A percentile compares a stretch with the other conserved stretches of the same genome.
Conservation (phyloP, 2,329 filamentous ascomycete species). For the Pyricularia sp. region DNA sequence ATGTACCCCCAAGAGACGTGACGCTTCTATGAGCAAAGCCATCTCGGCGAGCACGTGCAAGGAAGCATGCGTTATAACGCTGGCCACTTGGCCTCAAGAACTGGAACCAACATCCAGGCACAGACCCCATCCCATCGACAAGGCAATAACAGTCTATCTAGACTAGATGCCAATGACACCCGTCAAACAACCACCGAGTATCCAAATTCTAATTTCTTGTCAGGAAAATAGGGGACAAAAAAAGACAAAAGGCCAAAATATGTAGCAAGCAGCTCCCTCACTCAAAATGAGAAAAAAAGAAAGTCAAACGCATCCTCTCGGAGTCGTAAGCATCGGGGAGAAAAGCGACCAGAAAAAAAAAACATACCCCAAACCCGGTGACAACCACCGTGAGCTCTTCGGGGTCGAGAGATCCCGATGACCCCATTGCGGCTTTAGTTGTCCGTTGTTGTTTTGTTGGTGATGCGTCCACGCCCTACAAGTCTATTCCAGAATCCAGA, state of each 20-base stretch:
- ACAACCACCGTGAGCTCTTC: slow-evolving; percentile 50
- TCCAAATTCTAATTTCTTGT: not conserved
- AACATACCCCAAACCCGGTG: slow-evolving; percentile 51
- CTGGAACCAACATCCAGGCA: not conserved
- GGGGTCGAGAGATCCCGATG: slow-evolving; percentile 15
- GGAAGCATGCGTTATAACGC: not conserved
- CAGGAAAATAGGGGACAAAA: not conserved
- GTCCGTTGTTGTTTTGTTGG: not conserved
- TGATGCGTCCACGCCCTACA: not conserved
- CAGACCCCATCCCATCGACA: not conserved
- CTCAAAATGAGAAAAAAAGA: not conserved
- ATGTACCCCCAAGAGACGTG: not conserved
- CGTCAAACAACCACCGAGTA: not conserved
- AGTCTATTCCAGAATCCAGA: not conserved
- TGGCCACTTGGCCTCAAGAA: not conserved
- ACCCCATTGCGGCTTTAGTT: slow-evolving; percentile 16
- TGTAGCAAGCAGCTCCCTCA: not conserved
- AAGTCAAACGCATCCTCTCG: not conserved
- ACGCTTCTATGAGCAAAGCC: not conserved
- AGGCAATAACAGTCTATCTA: not conserved
- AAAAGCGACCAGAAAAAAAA: slow-evolving; percentile 4
- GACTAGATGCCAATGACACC: too few relatives aligned
- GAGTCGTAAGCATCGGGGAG: not conserved
- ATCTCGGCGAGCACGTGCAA: not conserved
- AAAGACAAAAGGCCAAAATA: not conserved